phyloP scores from a whole-genome alignment of 2,329 filamentous ascomycete species.

The Fusarium chuoi region DNA sequence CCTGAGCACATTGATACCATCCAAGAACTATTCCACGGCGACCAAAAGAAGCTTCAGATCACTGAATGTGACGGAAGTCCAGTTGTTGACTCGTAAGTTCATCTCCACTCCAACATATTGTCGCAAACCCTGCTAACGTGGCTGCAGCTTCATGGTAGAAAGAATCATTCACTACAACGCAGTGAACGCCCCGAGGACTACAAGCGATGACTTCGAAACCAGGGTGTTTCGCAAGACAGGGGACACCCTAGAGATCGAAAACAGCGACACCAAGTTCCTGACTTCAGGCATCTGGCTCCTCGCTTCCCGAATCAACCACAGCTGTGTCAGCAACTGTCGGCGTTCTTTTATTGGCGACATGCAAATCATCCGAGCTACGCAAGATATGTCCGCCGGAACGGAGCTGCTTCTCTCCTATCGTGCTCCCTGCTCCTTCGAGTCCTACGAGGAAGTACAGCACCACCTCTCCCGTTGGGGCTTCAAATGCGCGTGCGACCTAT shows the following conservation, averaged over 20 bases:
- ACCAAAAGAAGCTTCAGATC: conserved; percentile 46
- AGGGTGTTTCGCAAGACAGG: neutral
- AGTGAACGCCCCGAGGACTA: conserved; percentile 51
- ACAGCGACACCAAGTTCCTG: neutral
- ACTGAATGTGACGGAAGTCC: conserved; percentile 48
- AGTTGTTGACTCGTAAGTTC: conserved; percentile 58
- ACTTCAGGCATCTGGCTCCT: conserved; percentile 58
- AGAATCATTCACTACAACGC: conserved; percentile 55
- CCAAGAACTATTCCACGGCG: conserved; percentile 53
- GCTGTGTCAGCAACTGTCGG: conserved; percentile 58
- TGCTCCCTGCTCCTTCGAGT: conserved; percentile 42
- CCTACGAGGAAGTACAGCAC: conserved; percentile 41
- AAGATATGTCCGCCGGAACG: conserved; percentile 54
- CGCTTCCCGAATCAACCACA: conserved; percentile 64
- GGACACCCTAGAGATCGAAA: neutral
- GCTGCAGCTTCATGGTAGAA: conserved; percentile 56
- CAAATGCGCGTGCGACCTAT: conserved; percentile 54
- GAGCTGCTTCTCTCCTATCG: conserved; percentile 59
- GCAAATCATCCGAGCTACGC: conserved; percentile 59
- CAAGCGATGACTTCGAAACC: conserved; percentile 1
- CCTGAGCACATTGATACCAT: conserved; percentile 27
- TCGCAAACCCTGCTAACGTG: neutral
- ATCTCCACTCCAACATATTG: accelerated
- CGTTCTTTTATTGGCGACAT: conserved; percentile 66
- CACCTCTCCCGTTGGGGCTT: conserved; percentile 53